Conservation (phyloP, 2,329 filamentous ascomycete genomes). For the Sclerotiophoma versabilis region DNA sequence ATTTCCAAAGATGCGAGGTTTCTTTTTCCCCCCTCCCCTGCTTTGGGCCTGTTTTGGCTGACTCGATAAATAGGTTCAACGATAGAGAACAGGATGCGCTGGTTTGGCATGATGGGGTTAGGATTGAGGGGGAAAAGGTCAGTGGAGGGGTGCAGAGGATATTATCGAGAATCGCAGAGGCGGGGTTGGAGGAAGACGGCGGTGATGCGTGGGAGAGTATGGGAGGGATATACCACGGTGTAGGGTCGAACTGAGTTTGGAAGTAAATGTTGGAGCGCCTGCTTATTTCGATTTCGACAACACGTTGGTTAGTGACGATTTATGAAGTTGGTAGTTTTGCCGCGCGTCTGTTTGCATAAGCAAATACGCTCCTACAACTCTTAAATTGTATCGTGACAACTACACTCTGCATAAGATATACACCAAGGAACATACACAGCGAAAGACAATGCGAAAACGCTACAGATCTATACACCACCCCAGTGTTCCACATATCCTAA, state of each 20-base stretch:
- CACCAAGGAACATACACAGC: not conserved
- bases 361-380: too few relatives aligned
- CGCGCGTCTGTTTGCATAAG: too few relatives aligned
- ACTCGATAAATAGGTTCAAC: slow-evolving; percentile 15
- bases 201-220: slow-evolving; percentile 22
- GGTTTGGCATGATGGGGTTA: slow-evolving; percentile 35
- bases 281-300: too few relatives aligned
- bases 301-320: too few relatives aligned
- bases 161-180: slow-evolving; percentile 33
- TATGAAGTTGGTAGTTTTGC: too few relatives aligned
- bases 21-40: too few relatives aligned
- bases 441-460: not conserved
- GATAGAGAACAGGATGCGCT: slow-evolving; percentile 31
- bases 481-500: not conserved
- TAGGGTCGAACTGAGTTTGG: not conserved
- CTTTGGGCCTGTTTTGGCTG: too few relatives aligned
- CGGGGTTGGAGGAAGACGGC: slow-evolving; percentile 31
- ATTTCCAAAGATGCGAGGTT: too few relatives aligned
- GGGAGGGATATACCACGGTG: slow-evolving; percentile 13
- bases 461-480: slow-evolving; percentile 1
- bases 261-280: too few relatives aligned
- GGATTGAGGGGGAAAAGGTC: slow-evolving; percentile 33
- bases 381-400: not conserved
- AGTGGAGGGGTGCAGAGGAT: slow-evolving; percentile 32
- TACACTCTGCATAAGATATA: not conserved